Conservation (phyloP, 176 grass and related monocot genomes). For the Ensete glaucum region DNA sequence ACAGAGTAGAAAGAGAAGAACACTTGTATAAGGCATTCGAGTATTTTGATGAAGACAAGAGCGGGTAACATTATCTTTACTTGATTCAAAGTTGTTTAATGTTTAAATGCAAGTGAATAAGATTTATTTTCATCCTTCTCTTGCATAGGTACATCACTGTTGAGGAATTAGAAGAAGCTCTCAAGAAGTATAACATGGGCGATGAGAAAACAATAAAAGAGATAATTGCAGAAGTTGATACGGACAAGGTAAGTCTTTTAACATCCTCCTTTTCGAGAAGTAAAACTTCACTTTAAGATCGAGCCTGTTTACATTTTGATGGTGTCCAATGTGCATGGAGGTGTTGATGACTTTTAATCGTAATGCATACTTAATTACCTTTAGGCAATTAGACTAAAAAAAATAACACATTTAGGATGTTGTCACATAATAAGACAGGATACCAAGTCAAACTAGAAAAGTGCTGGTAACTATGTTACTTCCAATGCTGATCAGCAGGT, state of each 20-base stretch:
- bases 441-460: too few relatives aligned
- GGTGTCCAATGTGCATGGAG: too few relatives aligned
- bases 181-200: slow-evolving; percentile 94
- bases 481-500: too few relatives aligned
- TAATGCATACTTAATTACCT: too few relatives aligned
- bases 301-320: too few relatives aligned
- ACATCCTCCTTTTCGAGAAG: slow-evolving; percentile 6
- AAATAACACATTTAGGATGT: too few relatives aligned
- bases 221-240: slow-evolving; percentile 94
- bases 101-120: neutral
- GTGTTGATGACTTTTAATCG: too few relatives aligned
- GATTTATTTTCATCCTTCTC: slow-evolving; percentile 20
- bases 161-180: slow-evolving; percentile 95
- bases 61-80: slow-evolving; percentile 56
- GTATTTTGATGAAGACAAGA: slow-evolving; percentile 96
- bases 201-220: slow-evolving; percentile 98
- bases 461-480: too few relatives aligned
- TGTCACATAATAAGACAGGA: too few relatives aligned
- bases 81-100: neutral
- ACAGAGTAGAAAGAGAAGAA: slow-evolving; percentile 91
- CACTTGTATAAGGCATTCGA: slow-evolving; percentile 97
- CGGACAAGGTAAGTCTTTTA: slow-evolving; percentile 55
- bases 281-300: slow-evolving; percentile 6
- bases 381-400: too few relatives aligned
- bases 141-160: slow-evolving; percentile 77